Evolutionary conservation across 257 asterid genomes (phyloP).

Genomic region (Nicotiana sylvestris): DNA sequence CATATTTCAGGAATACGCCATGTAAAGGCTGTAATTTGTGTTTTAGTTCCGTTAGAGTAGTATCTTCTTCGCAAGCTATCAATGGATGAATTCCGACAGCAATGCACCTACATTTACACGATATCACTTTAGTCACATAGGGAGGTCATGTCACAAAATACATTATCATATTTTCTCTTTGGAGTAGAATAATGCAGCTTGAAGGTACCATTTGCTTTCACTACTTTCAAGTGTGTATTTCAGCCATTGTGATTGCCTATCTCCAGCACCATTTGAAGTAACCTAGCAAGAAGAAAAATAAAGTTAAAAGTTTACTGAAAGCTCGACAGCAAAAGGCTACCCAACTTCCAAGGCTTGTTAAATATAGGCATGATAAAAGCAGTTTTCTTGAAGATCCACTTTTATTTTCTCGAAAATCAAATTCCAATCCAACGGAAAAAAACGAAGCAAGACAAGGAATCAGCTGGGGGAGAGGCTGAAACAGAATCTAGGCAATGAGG

Average conservation of each 20-base stretch:
- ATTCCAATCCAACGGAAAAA: background rate
- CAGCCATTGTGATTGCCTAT: conserved; percentile 41
- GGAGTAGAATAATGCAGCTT: background rate
- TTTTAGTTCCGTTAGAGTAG: no score
- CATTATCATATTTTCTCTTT: background rate
- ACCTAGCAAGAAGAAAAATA: conserved; percentile 29
- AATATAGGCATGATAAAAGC: background rate
- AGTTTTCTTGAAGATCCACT: background rate
- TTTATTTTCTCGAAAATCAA: background rate
- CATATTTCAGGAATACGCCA: no score
- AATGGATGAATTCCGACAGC: conserved; percentile 16
- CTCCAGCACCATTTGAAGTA: conserved; percentile 22
- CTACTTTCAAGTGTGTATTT: conserved; percentile 41
- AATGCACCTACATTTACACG: conserved; percentile 41
- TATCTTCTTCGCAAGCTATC: no score
- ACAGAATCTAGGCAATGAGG: background rate
- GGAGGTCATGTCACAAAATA: no score
- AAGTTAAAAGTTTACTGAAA: background rate
- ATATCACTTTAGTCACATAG: background rate
- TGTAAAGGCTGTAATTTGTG: no score
- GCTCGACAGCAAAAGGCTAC: background rate
- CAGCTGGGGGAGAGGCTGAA: background rate
- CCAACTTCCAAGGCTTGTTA: background rate
- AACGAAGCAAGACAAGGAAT: background rate
- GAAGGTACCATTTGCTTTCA: conserved; percentile 45